phyloP scores from a whole-genome alignment of 768 basidiomycete genomes.

The Boletus vinaceobasis region DNA sequence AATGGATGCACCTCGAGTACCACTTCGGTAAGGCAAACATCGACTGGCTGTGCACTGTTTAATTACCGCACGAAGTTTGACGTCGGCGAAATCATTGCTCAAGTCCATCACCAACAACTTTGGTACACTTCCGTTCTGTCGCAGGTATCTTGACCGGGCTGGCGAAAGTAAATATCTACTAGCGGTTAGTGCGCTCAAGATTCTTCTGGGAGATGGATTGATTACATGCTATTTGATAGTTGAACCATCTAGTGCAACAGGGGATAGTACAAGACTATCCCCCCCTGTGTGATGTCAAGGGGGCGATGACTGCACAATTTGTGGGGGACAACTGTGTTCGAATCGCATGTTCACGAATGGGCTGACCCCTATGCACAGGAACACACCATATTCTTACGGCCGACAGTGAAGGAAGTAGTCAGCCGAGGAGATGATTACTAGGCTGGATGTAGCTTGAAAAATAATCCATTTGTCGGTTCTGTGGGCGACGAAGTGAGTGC shows the following conservation, averaged over 20 bases:
- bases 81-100: constrained; percentile 80
- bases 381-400: constrained; percentile 81
- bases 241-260: constrained; percentile 86
- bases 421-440: constrained; percentile 83
- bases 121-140: constrained; percentile 92
- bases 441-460: constrained; percentile 13
- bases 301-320: constrained; percentile 93
- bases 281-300: constrained; percentile 80
- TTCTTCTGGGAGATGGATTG: neutral
- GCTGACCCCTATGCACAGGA: constrained; percentile 47
- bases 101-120: constrained; percentile 90
- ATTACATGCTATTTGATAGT: constrained; percentile 38
- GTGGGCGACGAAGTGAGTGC: constrained; percentile 5
- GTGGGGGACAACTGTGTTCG: constrained; percentile 39
- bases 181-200: constrained; percentile 51
- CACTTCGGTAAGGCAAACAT: constrained; percentile 56
- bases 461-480: neutral
- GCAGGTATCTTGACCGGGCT: constrained; percentile 87
- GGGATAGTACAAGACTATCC: constrained; percentile 91
- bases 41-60: neutral
- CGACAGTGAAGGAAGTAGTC: constrained; percentile 81
- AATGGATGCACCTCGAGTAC: constrained; percentile 64
- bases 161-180: constrained; percentile 94
- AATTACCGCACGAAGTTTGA: constrained; percentile 50
- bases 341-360: neutral